Percentiles rank a stretch among this genome's conserved stretches.
These are phyloP conservation scores for Acanthamoeba lenticulata DNA, from an alignment of 208 protist genomes.

Conservation along the genomic window DNA sequence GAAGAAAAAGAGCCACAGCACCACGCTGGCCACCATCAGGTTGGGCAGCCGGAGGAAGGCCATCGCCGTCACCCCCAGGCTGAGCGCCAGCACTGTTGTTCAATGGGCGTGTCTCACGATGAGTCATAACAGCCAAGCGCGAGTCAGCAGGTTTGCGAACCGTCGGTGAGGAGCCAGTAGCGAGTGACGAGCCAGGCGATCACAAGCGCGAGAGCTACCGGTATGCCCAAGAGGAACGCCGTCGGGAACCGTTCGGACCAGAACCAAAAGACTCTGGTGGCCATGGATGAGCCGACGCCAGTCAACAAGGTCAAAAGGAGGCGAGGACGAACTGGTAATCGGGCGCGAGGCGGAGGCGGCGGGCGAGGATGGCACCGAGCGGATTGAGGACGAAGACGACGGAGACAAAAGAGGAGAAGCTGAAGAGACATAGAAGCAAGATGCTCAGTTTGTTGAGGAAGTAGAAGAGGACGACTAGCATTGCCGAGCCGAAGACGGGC, in stretches of 20 bases:
- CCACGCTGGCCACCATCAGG: conserved; percentile 61
- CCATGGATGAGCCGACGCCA: neutral
- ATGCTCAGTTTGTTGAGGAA: conserved; percentile 16
- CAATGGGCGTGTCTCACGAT: neutral
- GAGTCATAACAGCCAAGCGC: neutral
- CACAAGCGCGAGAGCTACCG: neutral
- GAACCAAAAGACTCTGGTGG: neutral
- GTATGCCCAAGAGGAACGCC: neutral
- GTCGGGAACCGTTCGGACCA: conserved; percentile 21
- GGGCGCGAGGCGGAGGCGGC: neutral
- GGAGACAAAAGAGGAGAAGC: conserved; percentile 43
- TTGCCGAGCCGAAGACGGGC: conserved; percentile 56
- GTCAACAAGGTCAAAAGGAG: neutral
- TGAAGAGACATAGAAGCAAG: conserved; percentile 34
- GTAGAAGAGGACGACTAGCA: conserved; percentile 68
- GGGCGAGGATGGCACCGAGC: neutral
- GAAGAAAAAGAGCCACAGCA: conserved; percentile 74
- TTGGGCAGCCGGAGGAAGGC: conserved; percentile 64
- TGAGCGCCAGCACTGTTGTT: conserved; percentile 5
- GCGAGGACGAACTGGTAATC: neutral
- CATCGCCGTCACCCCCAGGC: conserved; percentile 51
- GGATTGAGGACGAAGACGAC: conserved; percentile 23
- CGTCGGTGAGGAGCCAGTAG: conserved; percentile 36
- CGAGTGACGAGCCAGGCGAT: neutral
- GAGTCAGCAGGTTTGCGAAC: no score